These are phyloP conservation scores for Phaeosphaeriaceae sp. DNA, from an alignment of 2,329 filamentous ascomycete species.

Conservation along the genomic window DNA sequence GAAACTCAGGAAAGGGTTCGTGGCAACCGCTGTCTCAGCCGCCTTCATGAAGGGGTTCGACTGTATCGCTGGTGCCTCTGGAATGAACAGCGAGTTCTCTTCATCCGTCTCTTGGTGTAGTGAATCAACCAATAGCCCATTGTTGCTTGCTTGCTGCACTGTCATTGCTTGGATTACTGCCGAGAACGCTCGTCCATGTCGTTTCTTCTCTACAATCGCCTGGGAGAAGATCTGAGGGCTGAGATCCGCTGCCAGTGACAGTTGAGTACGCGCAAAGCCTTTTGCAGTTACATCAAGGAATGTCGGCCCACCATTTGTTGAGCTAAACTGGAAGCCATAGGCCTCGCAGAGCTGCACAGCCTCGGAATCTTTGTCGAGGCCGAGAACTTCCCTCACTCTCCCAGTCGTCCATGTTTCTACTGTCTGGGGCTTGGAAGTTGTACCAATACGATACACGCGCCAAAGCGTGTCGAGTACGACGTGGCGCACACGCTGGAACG, in stretches of 20 bases:
- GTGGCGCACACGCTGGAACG: constrained; percentile 66
- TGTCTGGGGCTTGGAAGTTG: constrained; percentile 48
- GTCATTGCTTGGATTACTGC: constrained; percentile 65
- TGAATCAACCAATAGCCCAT: constrained; percentile 58
- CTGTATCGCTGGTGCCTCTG: constrained; percentile 30
- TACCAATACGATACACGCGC: constrained; percentile 61
- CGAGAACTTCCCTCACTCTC: constrained; percentile 59
- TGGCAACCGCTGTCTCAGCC: not conserved
- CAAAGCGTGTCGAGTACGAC: constrained; percentile 63
- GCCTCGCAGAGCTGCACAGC: constrained; percentile 61
- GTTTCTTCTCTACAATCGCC: constrained; percentile 64
- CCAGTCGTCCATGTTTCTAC: constrained; percentile 62
- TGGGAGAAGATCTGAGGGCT: constrained; percentile 62
- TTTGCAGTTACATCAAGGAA: constrained; percentile 63
- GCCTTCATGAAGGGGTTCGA: constrained; percentile 20
- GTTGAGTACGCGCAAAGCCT: constrained; percentile 29
- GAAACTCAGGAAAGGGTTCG: constrained; percentile 1
- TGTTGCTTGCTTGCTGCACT: constrained; percentile 57
- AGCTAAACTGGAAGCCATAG: constrained; percentile 60
- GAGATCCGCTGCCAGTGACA: constrained; percentile 31
- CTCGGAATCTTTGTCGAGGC: constrained; percentile 63
- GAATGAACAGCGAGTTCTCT: constrained; percentile 51
- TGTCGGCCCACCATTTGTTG: constrained; percentile 53
- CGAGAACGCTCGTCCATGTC: constrained; percentile 61
- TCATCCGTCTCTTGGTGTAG: constrained; percentile 31